Evolutionary conservation across 2,329 filamentous ascomycete genomes (phyloP).

Genomic region (Thielaviopsis euricoi): DNA sequence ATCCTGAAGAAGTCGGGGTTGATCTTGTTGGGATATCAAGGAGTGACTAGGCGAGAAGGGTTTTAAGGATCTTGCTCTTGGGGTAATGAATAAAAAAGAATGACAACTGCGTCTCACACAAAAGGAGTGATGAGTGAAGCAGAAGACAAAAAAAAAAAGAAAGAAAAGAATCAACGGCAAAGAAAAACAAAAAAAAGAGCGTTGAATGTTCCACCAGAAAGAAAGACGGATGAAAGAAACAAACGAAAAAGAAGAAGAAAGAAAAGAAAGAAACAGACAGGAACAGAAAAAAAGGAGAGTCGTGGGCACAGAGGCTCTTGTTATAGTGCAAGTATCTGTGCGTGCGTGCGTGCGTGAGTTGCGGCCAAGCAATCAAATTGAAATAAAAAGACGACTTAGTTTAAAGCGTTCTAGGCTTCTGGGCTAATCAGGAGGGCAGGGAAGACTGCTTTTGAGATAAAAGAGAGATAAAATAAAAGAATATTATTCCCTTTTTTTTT

Average conservation of each 20-base stretch:
- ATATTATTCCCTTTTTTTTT: background rate
- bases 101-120: background rate
- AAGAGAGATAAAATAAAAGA: background rate
- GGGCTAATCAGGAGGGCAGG: background rate
- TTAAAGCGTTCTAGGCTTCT: background rate
- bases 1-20: background rate
- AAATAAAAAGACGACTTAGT: background rate
- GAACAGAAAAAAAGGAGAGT: background rate
- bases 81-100: background rate
- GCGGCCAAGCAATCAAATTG: background rate
- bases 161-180: background rate
- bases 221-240: background rate
- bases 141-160: conserved; percentile 2
- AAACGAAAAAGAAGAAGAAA: background rate
- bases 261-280: background rate
- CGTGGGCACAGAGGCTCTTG: background rate
- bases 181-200: background rate
- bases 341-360: background rate
- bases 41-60: background rate
- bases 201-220: background rate
- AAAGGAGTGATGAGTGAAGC: background rate
- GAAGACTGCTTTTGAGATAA: background rate
- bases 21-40: background rate
- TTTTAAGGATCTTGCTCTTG: background rate
- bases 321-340: background rate